phyloP scores from a whole-genome alignment of 2,329 filamentous ascomycete species.

The Lachnellula occidentalis region DNA sequence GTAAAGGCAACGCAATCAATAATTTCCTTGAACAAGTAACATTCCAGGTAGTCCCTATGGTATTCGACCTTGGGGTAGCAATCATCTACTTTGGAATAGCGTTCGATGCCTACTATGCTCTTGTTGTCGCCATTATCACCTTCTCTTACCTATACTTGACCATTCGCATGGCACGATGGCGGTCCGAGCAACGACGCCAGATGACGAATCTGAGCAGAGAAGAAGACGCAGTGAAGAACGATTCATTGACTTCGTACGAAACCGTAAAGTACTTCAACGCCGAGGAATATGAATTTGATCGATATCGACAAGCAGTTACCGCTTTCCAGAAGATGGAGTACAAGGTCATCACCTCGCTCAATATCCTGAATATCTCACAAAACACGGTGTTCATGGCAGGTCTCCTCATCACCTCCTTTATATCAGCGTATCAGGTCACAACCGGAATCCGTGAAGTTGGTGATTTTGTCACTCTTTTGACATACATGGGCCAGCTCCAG shows the following conservation, averaged over 20 bases:
- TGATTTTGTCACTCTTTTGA: conserved; percentile 67
- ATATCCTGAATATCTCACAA: conserved; percentile 76
- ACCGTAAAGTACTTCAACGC: conserved; percentile 90
- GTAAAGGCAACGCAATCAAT: conserved; percentile 94
- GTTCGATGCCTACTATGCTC: conserved; percentile 85
- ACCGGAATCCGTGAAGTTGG: conserved; percentile 60
- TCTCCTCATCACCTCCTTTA: conserved; percentile 64
- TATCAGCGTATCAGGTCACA: conserved; percentile 73
- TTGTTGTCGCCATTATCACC: conserved; percentile 83
- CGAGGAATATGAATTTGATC: conserved; percentile 69
- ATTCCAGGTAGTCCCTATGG: conserved; percentile 92
- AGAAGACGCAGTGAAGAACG: conserved; percentile 96
- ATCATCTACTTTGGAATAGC: conserved; percentile 72
- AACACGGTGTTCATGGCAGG: conserved; percentile 76
- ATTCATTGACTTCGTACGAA: conserved; percentile 98
- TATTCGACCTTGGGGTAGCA: conserved; percentile 81
- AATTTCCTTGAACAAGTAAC: conserved; percentile 94
- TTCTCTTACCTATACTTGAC: conserved; percentile 97
- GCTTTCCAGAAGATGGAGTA: conserved; percentile 71
- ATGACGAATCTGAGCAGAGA: conserved; percentile 95
- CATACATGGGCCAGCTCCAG: conserved; percentile 75
- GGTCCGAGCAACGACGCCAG: conserved; percentile 81
- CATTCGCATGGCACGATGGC: conserved; percentile 89
- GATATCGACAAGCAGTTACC: conserved; percentile 65
- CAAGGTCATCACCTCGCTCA: conserved; percentile 69